These are phyloP conservation scores for Lipomyces anomalus DNA, from an alignment of 805 yeast genomes.

Conservation along the genomic window DNA sequence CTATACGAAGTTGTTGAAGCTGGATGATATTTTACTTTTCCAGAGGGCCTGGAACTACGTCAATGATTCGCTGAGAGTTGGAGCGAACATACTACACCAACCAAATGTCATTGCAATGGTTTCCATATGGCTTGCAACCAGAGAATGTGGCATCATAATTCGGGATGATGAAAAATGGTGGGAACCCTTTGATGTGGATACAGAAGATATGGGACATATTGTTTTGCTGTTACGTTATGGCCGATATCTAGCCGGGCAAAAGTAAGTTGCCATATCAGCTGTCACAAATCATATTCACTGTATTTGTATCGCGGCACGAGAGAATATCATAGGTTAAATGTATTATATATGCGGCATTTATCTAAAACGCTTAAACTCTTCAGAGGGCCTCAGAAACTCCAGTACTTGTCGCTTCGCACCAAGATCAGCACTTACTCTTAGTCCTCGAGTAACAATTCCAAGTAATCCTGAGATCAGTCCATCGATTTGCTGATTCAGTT, in stretches of 20 bases:
- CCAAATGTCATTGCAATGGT: conserved; percentile 22
- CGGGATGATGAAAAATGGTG: conserved; percentile 26
- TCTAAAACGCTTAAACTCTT: neutral
- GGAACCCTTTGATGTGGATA: conserved; percentile 22
- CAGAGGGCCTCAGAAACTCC: conserved; percentile 3
- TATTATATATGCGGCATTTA: too few species aligned
- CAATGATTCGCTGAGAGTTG: conserved; percentile 15
- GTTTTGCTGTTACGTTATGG: conserved; percentile 24
- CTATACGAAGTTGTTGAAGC: conserved; percentile 7
- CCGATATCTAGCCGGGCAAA: conserved; percentile 21
- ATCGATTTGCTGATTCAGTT: conserved; percentile 24
- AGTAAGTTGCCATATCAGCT: too few species aligned
- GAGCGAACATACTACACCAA: conserved; percentile 18
- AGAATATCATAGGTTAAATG: too few species aligned
- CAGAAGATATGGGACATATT: conserved; percentile 27
- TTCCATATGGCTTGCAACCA: conserved; percentile 21
- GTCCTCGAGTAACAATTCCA: conserved; percentile 28
- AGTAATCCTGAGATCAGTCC: conserved; percentile 27
- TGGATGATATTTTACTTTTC: neutral
- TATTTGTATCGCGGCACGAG: too few species aligned
- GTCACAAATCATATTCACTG: too few species aligned
- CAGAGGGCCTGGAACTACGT: conserved; percentile 21
- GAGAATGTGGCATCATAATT: conserved; percentile 17
- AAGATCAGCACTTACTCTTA: conserved; percentile 19
- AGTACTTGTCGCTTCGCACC: conserved; percentile 17